Evolutionary conservation across 768 basidiomycete species (phyloP), one percentile per base, ranked within the genome.

Genomic region (Boletus subcaerulescens): DNA sequence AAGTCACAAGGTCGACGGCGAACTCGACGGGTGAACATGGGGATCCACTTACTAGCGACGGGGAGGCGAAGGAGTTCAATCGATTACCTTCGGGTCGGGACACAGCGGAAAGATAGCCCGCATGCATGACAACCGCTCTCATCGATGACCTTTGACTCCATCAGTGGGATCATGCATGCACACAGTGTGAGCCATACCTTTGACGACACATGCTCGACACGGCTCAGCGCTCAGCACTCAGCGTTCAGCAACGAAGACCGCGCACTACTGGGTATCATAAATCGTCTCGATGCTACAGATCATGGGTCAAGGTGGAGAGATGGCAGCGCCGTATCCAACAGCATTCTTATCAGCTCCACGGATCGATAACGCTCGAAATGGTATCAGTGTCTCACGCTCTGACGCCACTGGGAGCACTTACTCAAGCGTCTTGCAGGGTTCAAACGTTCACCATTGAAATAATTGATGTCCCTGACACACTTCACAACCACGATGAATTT

Each of bases 321-420:
- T 18, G 45, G 35, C 9, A 26, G 7, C 12, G 18, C 50, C 48
- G n/a, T 50, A 32, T 24, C 22, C 53, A 46, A 51, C 50, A 17
- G 29, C 44, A n/a, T 17, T 58, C 58, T 68, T 68, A 68, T 67
- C 65, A 8, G 15, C 44, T 57, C 50, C 39, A 58, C 29, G n/a
- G 35, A 22, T 22, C 66, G 65, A 66, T 68, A 50, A 5, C 31
- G 5, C 58, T 10, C 1, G 3, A 52, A 20, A 45, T 45, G 48
- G 36, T 2, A 51, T 24, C 0, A 15, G 33, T 18, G 2, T 57
- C 55, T n/a, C 62, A 64, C 45, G 3, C 9, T 43, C 6, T 26
- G 26, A 26, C 20, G 20, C 20, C 20, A 20, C 20, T 20, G 1
- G 20, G 20, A 20, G 20, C 20, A 20, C 20, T 20, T 24, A 3